Base-by-base conservation (phyloP, 208 protist species). In the Spongospora subterranea region DNA sequence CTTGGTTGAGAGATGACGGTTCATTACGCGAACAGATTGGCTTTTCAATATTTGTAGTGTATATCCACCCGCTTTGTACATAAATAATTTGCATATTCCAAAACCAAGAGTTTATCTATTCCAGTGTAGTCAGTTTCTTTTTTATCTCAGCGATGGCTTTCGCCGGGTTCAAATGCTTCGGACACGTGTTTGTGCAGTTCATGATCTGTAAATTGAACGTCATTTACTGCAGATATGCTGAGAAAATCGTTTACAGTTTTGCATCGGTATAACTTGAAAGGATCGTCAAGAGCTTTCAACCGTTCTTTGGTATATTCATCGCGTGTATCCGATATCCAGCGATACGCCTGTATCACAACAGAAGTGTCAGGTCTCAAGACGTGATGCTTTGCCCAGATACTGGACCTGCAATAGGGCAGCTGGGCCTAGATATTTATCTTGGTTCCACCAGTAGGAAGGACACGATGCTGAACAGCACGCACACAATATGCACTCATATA, bases 401-500 rank as follows among this genome's bases (percentile, higher is more conserved):
- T 11, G 24, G 46, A 95, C 94, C 91, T 96, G 93, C 89, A 96
- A 93, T 0, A 97, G 95, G 0, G 96, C 95, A 29, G 96, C 95
- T 24, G 96, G 96, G 40, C 96, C 96, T 20, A 97, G 93, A 91
- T 96, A 97, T 91, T 95, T 93, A 66, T 96, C 95, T n/a, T 89
- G 90, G 92, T 95, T 95, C 96, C 96, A 97, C 95, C 96, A 97
- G 91, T 97, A 97, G 20, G 89, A 94, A 38, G 96, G 96, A 92
- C 96, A 97, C n/a, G 95, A 96, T 0, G 96, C 96, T 46, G 94
- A 95, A 92, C 96, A 97, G 92, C 96, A 97, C 0, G 95, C 95
- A 92, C 96, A 97, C 39, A 97, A 92, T 88, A 97, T 96, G 92
- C 96, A 97, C 92, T 97, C 96, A 88, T 97, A 97, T 29, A 96